phyloP scores from a whole-genome alignment of 257 asterid genomes.

The Solanum medicagineum region DNA sequence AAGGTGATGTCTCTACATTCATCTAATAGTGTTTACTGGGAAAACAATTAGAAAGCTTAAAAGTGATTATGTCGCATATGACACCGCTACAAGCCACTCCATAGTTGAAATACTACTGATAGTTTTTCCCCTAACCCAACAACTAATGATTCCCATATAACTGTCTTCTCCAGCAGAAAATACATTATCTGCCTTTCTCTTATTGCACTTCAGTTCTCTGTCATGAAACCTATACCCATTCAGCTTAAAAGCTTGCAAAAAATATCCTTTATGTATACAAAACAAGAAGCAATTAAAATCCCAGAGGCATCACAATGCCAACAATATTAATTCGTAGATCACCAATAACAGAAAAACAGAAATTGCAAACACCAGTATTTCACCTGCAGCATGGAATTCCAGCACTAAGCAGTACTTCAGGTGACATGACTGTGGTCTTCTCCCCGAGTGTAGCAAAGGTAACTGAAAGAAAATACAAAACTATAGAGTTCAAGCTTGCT shows the following conservation, averaged over 20 bases:
- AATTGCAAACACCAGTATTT: conserved; percentile 9
- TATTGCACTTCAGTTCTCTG: not conserved
- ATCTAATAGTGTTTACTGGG: not conserved
- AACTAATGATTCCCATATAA: not conserved
- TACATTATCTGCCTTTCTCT: not conserved
- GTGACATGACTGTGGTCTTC: conserved; percentile 99
- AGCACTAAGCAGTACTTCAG: conserved; percentile 86
- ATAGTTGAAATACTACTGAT: not conserved
- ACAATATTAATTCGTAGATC: not conserved
- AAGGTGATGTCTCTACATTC: conserved; percentile 4
- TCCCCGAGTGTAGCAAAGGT: conserved; percentile 95
- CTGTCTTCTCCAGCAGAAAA: not conserved
- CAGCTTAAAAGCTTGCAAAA: not conserved
- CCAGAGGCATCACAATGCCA: not conserved
- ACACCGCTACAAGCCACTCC: not conserved
- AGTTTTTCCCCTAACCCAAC: not conserved
- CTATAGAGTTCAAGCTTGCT: conserved; percentile 3
- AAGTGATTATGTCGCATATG: not conserved
- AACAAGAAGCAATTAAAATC: not conserved
- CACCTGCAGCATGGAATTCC: conserved; percentile 99
- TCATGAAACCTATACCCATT: not conserved
- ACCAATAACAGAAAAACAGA: conserved; percentile 4
- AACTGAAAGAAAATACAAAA: conserved; percentile 45
- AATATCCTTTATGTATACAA: not conserved
- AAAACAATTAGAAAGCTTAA: not conserved